Conservation (phyloP, 2,329 filamentous ascomycete species). For the Fusarium verticillioides region DNA sequence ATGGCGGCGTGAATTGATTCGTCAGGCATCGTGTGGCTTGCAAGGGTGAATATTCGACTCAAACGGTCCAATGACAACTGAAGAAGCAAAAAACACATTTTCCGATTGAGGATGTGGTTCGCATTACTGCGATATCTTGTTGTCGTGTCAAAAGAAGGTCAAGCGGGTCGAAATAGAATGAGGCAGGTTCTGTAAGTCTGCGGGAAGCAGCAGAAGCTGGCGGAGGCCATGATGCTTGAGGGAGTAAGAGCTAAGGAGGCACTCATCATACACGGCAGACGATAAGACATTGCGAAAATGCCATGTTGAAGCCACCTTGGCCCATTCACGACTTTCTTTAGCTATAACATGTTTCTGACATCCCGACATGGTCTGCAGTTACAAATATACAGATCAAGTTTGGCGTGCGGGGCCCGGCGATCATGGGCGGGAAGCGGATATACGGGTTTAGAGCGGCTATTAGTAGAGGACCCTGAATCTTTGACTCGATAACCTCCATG, state of each 20-base stretch:
- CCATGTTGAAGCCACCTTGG: fast-evolving
- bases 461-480: constrained; percentile 14
- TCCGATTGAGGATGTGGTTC: not conserved
- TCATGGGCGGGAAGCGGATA: not conserved
- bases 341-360: not conserved
- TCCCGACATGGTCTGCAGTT: not conserved
- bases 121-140: not conserved
- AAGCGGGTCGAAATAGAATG: not conserved
- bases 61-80: not conserved
- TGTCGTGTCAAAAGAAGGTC: not conserved
- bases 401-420: not conserved
- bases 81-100: not conserved
- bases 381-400: not conserved
- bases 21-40: not conserved
- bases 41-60: not conserved
- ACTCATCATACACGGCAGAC: not conserved
- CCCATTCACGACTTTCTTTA: not conserved
- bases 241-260: not conserved
- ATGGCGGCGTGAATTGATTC: not conserved
- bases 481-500: not conserved
- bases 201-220: not conserved
- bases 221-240: not conserved
- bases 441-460: constrained; percentile 15
- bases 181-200: not conserved
- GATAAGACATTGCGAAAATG: not conserved